Conservation (phyloP, 129 eudicot species). For the Helianthus tuberosus region DNA sequence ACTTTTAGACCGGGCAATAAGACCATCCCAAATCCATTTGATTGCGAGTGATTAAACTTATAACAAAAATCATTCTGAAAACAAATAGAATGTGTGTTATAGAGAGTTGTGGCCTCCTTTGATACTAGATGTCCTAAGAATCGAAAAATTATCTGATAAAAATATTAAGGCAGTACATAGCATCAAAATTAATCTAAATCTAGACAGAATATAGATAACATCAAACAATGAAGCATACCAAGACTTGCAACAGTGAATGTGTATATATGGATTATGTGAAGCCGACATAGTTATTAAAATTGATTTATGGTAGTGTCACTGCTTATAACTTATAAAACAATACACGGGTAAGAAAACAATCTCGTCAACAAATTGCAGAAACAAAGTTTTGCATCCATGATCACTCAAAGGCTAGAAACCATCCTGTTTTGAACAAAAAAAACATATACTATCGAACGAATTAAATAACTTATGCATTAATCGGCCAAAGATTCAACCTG, state of each 20-base stretch:
- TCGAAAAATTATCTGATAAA: neutral
- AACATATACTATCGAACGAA: neutral
- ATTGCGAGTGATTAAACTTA: neutral
- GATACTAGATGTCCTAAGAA: neutral
- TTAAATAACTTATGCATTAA: neutral
- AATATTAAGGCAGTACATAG: neutral
- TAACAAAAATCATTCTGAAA: neutral
- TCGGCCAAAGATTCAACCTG: neutral
- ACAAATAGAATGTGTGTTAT: neutral
- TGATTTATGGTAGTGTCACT: neutral
- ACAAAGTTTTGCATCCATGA: slow-evolving; percentile 8
- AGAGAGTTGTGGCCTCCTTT: neutral
- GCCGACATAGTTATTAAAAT: neutral
- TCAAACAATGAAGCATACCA: neutral
- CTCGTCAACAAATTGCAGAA: neutral
- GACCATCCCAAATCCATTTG: slow-evolving; percentile 8
- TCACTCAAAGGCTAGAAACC: neutral
- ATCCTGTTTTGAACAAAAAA: too few relatives aligned
- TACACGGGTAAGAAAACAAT: neutral
- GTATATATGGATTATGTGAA: neutral
- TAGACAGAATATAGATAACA: neutral
- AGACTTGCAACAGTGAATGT: neutral
- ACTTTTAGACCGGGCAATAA: neutral
- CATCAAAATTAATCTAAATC: neutral
- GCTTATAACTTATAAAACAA: too few relatives aligned